Base-by-base conservation (phyloP, 352 stramenopile genomes). In the Globisporangium recalcitrans region DNA sequence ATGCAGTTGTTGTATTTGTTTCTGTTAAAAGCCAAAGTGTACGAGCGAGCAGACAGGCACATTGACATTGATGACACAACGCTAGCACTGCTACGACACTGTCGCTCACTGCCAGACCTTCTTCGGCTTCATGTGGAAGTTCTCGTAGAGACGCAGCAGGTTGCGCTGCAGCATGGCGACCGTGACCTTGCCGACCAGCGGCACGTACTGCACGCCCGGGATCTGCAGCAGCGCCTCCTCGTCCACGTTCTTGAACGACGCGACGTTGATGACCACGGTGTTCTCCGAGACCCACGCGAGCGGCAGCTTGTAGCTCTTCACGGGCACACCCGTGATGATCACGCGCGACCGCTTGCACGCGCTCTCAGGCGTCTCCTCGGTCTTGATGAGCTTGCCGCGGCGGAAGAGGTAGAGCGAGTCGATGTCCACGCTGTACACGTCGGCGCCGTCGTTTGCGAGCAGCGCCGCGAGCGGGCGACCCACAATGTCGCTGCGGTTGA, bases 401-500 rank as follows among this genome's bases (percentile, higher is more conserved):
- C 82, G 81, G 75, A 98, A 98, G 63, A 97, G 64, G 63, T 98
- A 97, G 58, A 98, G 93, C 55, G 95, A 98, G 73, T 98, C 78
- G 32, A 98, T 96, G 79, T 99, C 95, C 36, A 98, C 81, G 42
- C 87, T 98, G 78, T 96, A 99, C 5, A 99, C 94, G 52, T 95
- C 93, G 16, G 93, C 95, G 21, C 94, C 96, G 68, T 98, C 90
- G 70, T 98, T 97, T 6, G 96, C 93, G 19, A 99, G 85, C 84
- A 99, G 97, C 10, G 91, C 94, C 8, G 94, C 95, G 27, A 99
- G 72, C 24, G 96, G 96, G 16, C 96, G 78, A 16, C 96, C 96
- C 11, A 99, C 80, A 65, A 99, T 98, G 72, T 99, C 96, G 42
- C 93, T 98, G 60, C 96, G 88, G 84, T 99, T 99, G 66, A 98